A percentile compares a stretch with the other conserved stretches of the same genome.
Evolutionary conservation across 208 protist species (phyloP).

Genomic region (Strigomonas oncopelti): DNA sequence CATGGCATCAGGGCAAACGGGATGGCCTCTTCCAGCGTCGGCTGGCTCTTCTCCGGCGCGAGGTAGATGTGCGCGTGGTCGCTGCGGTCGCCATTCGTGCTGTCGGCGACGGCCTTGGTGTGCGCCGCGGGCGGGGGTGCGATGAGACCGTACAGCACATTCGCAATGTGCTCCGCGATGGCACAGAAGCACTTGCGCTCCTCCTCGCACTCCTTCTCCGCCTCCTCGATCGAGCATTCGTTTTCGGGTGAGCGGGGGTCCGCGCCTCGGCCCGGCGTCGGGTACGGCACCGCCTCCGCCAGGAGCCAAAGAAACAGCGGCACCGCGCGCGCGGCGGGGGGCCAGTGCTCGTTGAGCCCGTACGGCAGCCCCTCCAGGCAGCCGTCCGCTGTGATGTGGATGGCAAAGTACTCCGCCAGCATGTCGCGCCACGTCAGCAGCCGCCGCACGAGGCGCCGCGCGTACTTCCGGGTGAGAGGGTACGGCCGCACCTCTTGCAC

Average conservation of each 20-base stretch:
- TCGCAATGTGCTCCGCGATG: conserved; percentile 61
- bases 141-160: conserved; percentile 59
- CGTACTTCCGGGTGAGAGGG: conserved; percentile 22
- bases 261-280: not conserved
- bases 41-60: not conserved
- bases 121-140: not conserved
- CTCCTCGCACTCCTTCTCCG: conserved; percentile 34
- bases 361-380: conserved; percentile 51
- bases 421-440: conserved; percentile 61
- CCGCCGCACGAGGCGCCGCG: conserved; percentile 41
- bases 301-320: conserved; percentile 63
- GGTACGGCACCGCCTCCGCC: conserved; percentile 68
- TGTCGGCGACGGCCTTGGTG: not conserved
- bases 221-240: conserved; percentile 14
- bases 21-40: conserved; percentile 31
- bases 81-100: conserved; percentile 1
- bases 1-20: conserved; percentile 67
- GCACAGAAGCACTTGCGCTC: conserved; percentile 68
- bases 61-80: not conserved
- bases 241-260: not conserved
- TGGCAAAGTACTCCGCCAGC: conserved; percentile 79
- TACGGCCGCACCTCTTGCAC: not conserved
- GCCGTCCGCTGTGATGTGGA: conserved; percentile 49
- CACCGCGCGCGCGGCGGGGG: conserved; percentile 56
- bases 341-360: conserved; percentile 61